Evolutionary conservation across 2,329 filamentous ascomycete species (phyloP).

Genomic region (Aplosporella prunicola): DNA sequence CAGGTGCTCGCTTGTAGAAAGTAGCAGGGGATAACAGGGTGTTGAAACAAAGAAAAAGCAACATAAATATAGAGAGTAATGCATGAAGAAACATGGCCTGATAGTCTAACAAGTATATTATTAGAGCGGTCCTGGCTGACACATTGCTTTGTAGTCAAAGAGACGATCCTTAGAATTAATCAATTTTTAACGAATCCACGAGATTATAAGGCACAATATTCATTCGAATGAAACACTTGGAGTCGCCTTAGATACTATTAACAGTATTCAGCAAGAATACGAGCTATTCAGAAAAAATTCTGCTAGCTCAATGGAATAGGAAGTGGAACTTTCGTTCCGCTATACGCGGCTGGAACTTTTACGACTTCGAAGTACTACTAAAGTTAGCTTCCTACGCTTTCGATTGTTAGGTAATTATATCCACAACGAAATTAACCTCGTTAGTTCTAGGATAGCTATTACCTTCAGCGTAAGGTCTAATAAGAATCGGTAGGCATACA

Average conservation of each 20-base stretch:
- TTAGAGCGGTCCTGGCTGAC: too few relatives aligned
- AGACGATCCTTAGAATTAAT: background rate
- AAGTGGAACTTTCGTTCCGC: background rate
- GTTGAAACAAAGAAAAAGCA: too few relatives aligned
- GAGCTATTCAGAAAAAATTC: background rate
- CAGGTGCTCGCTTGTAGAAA: too few relatives aligned
- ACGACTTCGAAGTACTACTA: background rate
- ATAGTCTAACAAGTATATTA: too few relatives aligned
- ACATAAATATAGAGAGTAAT: too few relatives aligned
- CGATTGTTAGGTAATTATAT: background rate
- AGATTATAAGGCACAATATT: slow-evolving; percentile 3
- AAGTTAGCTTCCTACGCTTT: background rate
- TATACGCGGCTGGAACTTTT: slow-evolving; percentile 1
- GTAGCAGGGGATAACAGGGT: too few relatives aligned
- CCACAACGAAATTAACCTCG: slow-evolving; percentile 5
- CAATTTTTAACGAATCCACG: slow-evolving; percentile 1
- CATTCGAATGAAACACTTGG: slow-evolving; percentile 3
- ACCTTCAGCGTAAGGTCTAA: too few relatives aligned
- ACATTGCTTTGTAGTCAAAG: too few relatives aligned
- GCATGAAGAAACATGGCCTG: too few relatives aligned
- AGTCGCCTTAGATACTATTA: slow-evolving; percentile 1
- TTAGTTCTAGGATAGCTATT: background rate
- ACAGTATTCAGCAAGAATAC: slow-evolving; percentile 1
- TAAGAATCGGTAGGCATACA: background rate
- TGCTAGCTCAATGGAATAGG: background rate